These are phyloP conservation scores for Aspergillus amoenus DNA, from an alignment of 2,329 filamentous ascomycete genomes.

Conservation along the genomic window DNA sequence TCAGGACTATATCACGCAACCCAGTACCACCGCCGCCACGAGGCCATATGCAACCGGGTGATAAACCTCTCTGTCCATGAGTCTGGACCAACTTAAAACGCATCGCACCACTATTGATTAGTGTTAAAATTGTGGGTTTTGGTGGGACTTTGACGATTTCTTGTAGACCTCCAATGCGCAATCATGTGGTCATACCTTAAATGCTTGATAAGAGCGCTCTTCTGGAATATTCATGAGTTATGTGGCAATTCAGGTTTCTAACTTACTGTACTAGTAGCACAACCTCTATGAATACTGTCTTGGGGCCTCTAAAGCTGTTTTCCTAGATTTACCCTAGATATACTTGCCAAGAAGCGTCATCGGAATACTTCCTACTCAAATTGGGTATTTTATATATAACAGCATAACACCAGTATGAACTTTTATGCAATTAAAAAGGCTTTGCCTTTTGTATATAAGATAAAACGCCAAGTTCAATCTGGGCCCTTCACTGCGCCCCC, in stretches of 20 bases:
- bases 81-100: not conserved
- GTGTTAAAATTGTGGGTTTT: not conserved
- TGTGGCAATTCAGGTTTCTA: no score
- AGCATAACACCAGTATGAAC: not conserved
- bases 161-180: not conserved
- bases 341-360: no score
- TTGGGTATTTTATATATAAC: not conserved
- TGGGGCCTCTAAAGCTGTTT: no score
- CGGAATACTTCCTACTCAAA: not conserved
- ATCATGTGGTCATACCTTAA: not conserved
- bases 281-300: no score
- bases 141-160: not conserved
- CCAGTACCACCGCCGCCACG: no score
- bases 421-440: not conserved
- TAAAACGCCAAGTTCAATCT: not conserved
- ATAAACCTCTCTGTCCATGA: not conserved
- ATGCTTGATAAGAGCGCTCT: not conserved
- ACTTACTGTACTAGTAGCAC: no score
- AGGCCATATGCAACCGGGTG: no score
- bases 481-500: slow-evolving; percentile 52
- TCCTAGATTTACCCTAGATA: no score
- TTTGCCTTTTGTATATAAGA: not conserved
- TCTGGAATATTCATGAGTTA: no score
- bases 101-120: not conserved
- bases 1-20: not conserved